Conservation (phyloP, 768 basidiomycete species). For the Leucocoprinus leucothites region DNA sequence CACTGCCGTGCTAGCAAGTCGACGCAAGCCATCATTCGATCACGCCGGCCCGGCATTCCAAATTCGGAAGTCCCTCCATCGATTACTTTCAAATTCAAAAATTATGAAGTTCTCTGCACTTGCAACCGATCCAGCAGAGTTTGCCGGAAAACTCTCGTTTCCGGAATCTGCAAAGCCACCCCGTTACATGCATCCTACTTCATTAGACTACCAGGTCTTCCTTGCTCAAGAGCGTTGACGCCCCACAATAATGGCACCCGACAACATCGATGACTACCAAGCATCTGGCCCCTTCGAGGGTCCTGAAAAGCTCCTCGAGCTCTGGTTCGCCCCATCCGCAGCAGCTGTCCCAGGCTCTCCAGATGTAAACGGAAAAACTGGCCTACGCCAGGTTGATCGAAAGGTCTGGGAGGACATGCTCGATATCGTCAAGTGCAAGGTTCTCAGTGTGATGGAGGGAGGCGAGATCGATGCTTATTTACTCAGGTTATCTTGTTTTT, state of each 20-base stretch:
- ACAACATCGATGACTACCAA: slow-evolving; percentile 30
- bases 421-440: slow-evolving; percentile 93
- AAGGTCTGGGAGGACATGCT: slow-evolving; percentile 96
- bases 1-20: background rate
- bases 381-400: slow-evolving; percentile 74
- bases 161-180: slow-evolving; percentile 1
- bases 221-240: slow-evolving; percentile 45
- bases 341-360: slow-evolving; percentile 50
- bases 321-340: slow-evolving; percentile 91
- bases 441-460: slow-evolving; percentile 87
- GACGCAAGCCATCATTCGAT: slow-evolving; percentile 3
- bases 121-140: background rate
- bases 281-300: slow-evolving; percentile 76
- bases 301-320: slow-evolving; percentile 92
- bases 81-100: background rate
- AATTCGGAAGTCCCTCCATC: slow-evolving; percentile 5
- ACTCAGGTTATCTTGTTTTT: slow-evolving; percentile 63
- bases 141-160: slow-evolving; percentile 6
- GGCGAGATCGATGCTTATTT: slow-evolving; percentile 94
- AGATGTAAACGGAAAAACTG: slow-evolving; percentile 44
- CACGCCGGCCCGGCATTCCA: background rate
- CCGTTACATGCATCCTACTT: slow-evolving; percentile 43
- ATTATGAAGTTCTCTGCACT: background rate
- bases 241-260: slow-evolving; percentile 32
- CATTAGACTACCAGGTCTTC: slow-evolving; percentile 16